Percentiles rank a stretch among this genome's conserved stretches.
Evolutionary conservation across 805 yeast genomes (phyloP).

Genomic region (Metschnikowia cubensis): DNA sequence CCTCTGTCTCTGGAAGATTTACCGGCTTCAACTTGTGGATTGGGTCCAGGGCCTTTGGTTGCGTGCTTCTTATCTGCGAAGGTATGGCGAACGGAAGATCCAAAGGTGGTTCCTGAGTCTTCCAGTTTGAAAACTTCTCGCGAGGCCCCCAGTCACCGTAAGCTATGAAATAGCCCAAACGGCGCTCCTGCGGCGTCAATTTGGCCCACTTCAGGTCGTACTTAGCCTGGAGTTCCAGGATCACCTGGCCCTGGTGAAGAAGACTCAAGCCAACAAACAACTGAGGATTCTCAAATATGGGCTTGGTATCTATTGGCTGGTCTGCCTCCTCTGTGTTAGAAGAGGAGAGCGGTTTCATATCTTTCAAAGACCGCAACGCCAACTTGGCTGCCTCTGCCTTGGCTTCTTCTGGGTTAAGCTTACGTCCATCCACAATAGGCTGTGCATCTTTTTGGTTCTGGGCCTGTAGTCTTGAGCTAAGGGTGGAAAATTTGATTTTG

Average conservation of each 20-base stretch:
- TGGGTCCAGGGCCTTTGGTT: constrained; percentile 24
- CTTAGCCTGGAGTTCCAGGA: constrained; percentile 48
- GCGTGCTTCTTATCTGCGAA: constrained; percentile 22
- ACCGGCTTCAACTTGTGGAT: constrained; percentile 36
- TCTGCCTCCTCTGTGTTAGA: constrained; percentile 38
- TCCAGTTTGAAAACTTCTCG: constrained; percentile 48
- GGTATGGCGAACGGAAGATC: constrained; percentile 58
- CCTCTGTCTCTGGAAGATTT: constrained; percentile 39
- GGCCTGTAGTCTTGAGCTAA: neutral
- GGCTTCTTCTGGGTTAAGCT: constrained; percentile 18
- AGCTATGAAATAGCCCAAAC: constrained; percentile 55
- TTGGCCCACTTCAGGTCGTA: constrained; percentile 54
- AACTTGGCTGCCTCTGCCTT: constrained; percentile 34
- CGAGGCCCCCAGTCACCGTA: constrained; percentile 75
- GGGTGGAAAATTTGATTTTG: neutral
- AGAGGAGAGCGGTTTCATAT: constrained; percentile 37
- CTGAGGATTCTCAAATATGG: constrained; percentile 38
- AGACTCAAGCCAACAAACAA: constrained; percentile 33
- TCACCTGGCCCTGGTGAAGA: constrained; percentile 55
- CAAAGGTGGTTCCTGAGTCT: constrained; percentile 43
- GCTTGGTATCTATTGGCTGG: constrained; percentile 46
- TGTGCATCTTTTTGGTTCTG: neutral
- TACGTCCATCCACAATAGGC: constrained; percentile 9
- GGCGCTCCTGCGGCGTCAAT: constrained; percentile 46
- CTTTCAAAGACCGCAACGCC: constrained; percentile 39